phyloP scores from a whole-genome alignment of 305 asterid genomes.

The Ilex paraguariensis region DNA sequence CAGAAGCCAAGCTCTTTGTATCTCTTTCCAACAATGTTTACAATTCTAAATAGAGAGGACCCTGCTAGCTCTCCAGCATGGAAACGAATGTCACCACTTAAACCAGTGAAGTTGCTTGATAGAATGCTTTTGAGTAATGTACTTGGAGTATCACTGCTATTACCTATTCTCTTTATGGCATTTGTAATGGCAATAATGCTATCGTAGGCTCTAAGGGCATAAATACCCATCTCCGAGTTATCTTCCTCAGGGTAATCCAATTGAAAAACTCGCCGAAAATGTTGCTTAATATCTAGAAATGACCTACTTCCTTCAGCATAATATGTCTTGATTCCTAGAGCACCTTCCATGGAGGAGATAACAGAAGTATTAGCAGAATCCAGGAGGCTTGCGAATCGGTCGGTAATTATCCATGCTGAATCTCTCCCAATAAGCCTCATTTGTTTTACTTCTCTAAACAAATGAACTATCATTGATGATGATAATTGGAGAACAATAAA shows the following conservation, averaged over 20 bases:
- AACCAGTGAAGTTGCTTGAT: conserved; percentile 21
- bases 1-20: conserved; percentile 32
- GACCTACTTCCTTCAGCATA: conserved; percentile 13
- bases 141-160: conserved; percentile 8
- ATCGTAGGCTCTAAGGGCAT: conserved; percentile 38
- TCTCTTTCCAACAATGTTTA: conserved; percentile 29
- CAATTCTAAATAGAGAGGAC: conserved; percentile 15
- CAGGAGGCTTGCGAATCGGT: conserved; percentile 25
- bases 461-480: conserved; percentile 11
- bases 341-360: too few species aligned
- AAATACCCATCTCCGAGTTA: conserved; percentile 6
- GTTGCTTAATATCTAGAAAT: conserved; percentile 16
- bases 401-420: conserved; percentile 33
- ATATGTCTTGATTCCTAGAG: background rate
- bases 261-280: conserved; percentile 15
- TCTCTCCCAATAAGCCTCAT: conserved; percentile 36
- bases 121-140: background rate
- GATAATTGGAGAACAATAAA: conserved; percentile 33
- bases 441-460: conserved; percentile 30
- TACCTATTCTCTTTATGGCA: conserved; percentile 11
- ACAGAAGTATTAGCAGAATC: conserved; percentile 16
- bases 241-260: conserved; percentile 23
- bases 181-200: conserved; percentile 23
- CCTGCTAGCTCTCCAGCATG: conserved; percentile 5
- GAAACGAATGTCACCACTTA: conserved; percentile 26